These are phyloP conservation scores for Nakazawaea pomicola DNA, from an alignment of 805 yeast genomes.

Conservation along the genomic window DNA sequence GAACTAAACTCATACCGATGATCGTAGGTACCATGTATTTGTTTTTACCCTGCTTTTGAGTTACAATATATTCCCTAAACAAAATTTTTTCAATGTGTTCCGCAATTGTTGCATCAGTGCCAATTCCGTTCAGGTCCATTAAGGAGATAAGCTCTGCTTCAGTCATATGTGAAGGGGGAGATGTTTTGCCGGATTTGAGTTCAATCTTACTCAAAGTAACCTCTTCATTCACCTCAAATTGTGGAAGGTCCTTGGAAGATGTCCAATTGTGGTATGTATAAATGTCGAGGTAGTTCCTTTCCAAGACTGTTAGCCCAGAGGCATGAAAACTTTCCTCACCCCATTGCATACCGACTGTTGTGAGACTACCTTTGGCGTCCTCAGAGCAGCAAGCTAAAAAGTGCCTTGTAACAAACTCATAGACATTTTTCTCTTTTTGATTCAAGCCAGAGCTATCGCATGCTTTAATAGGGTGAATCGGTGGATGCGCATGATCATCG, in stretches of 20 bases:
- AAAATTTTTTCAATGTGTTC: slow-evolving; percentile 88
- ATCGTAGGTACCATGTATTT: slow-evolving; percentile 66
- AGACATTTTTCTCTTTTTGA: slow-evolving; percentile 61
- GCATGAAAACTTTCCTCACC: slow-evolving; percentile 69
- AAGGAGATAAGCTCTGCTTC: slow-evolving; percentile 88
- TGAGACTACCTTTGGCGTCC: slow-evolving; percentile 77
- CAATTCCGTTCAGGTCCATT: slow-evolving; percentile 97
- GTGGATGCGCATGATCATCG: slow-evolving; percentile 97
- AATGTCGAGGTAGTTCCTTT: slow-evolving; percentile 74
- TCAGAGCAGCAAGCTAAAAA: slow-evolving; percentile 89
- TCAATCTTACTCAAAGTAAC: slow-evolving; percentile 53
- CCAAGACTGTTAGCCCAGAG: slow-evolving; percentile 69
- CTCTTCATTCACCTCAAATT: slow-evolving; percentile 49
- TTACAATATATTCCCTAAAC: slow-evolving; percentile 59
- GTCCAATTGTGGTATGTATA: slow-evolving; percentile 81
- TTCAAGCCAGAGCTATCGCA: slow-evolving; percentile 26
- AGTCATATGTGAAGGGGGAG: slow-evolving; percentile 79
- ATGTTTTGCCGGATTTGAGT: slow-evolving; percentile 68
- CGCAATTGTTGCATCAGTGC: slow-evolving; percentile 98
- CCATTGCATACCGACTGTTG: slow-evolving; percentile 67
- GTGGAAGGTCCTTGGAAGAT: slow-evolving; percentile 58
- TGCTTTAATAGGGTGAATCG: slow-evolving; percentile 82
- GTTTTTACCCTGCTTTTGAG: slow-evolving; percentile 28
- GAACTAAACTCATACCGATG: slow-evolving; percentile 81
- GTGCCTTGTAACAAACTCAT: slow-evolving; percentile 80